Evolutionary conservation across 2,329 filamentous ascomycete species (phyloP), one percentile per base, ranked within the genome.

Genomic region (Aspergillus sp.): DNA sequence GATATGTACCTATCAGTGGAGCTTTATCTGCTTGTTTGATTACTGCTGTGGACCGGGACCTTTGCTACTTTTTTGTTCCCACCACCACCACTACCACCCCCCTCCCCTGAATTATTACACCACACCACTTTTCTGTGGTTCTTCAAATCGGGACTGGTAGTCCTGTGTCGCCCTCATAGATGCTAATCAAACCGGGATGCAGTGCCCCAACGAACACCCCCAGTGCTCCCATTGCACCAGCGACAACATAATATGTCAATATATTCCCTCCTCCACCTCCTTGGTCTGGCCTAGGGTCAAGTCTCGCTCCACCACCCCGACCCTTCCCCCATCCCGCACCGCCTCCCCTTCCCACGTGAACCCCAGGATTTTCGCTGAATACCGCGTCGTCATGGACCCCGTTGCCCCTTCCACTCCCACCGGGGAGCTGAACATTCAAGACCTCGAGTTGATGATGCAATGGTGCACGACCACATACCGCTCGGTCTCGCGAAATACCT

Each of bases 401-500:
- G 23, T 48, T 41, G 30, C 25, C 15, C 9, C 55, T n/a, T 8
- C 17, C 7, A 25, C 43, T 36, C 56, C 47, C 10, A 13, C 59
- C 10, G 57, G 48, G 21, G 63, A 67, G 12, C 65, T 65, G 13
- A 66, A 70, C 49, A 61, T 71, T n/a, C 60, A 70, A 48, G 73
- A 76, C 30, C 65, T 73, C 12, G 73, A 75, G 58, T 64, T 76
- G 47, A 74, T 74, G 68, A 68, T 74, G 65, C 68, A 75, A 52
- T 76, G 73, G 74, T 74, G 69, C 53, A 74, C 69, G 3, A 67
- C 63, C 19, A 75, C 73, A 12, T 73, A 75, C 60, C 70, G 69
- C 32, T 70, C 72, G 3, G 67, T 76, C 62, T 64, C 72, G 5
- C 66, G 65, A 12, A 66, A 71, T 28, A 45, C 41, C 10, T 30